These are phyloP conservation scores for Zygosaccharomyces sapae DNA, from an alignment of 1,139 yeast genomes.

Conservation along the genomic window DNA sequence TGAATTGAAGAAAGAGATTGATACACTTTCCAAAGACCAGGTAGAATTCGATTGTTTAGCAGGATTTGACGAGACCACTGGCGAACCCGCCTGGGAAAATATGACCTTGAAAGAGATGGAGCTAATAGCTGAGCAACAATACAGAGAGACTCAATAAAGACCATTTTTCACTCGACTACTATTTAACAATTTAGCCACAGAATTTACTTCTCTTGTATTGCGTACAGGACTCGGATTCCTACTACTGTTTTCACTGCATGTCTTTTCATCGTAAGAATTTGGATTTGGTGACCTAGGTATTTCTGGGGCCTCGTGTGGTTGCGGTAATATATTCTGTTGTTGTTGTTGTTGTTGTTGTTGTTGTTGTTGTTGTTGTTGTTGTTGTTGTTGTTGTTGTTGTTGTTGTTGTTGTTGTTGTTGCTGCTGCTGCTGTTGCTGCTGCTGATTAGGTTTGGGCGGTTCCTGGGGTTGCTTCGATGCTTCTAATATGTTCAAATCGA, in stretches of 20 bases:
- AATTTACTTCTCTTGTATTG: conserved; percentile 10
- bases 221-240: conserved; percentile 22
- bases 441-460: neutral
- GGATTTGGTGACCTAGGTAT: conserved; percentile 2
- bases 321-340: too few species aligned
- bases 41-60: conserved; percentile 29
- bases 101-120: conserved; percentile 32
- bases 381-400: neutral
- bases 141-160: conserved; percentile 8
- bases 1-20: conserved; percentile 44
- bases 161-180: conserved; percentile 10
- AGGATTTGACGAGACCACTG: conserved; percentile 26
- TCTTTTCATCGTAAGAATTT: conserved; percentile 24
- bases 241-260: conserved; percentile 35
- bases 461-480: conserved; percentile 16
- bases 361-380: neutral
- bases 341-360: too few species aligned
- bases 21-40: conserved; percentile 17
- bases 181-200: conserved; percentile 26
- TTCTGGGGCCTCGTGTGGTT: neutral
- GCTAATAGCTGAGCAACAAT: conserved; percentile 24
- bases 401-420: neutral
- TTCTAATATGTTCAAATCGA: conserved; percentile 30
- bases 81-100: conserved; percentile 28
- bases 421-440: conserved; percentile 3